Evolutionary conservation across 208 protist genomes (phyloP).

Genomic region (Endotrypanum monterogeii): DNA sequence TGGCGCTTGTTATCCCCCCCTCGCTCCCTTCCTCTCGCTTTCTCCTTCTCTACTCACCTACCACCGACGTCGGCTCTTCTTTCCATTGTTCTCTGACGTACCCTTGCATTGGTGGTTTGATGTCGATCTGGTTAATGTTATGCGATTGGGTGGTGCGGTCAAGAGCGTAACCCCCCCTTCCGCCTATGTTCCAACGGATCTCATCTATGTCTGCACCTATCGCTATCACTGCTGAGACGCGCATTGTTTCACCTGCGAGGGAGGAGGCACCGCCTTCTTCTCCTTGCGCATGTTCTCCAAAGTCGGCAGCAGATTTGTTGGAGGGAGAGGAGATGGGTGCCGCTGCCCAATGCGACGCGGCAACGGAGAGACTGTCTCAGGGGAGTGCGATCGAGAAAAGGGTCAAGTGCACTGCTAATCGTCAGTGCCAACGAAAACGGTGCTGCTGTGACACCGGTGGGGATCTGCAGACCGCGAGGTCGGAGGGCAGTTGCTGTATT

Average conservation of each 20-base stretch:
- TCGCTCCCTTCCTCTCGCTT: not conserved
- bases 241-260: not conserved
- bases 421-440: not conserved
- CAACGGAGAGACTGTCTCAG: not conserved
- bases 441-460: slow-evolving; percentile 2
- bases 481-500: not conserved
- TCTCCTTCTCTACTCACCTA: not conserved
- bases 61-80: no score
- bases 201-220: not conserved
- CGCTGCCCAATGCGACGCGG: not conserved
- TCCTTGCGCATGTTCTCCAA: not conserved
- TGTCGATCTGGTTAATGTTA: no score
- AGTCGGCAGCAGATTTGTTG: not conserved
- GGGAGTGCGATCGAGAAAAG: not conserved
- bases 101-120: no score
- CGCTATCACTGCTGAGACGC: not conserved
- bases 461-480: slow-evolving; percentile 1
- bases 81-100: no score
- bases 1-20: not conserved
- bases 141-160: no score
- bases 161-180: not conserved
- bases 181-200: not conserved
- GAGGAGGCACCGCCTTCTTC: not conserved
- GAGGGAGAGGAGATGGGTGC: not conserved
- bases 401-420: not conserved